Evolutionary conservation across 1,284 basidiomycete genomes (phyloP).

Genomic region (Jaminaea rosea): DNA sequence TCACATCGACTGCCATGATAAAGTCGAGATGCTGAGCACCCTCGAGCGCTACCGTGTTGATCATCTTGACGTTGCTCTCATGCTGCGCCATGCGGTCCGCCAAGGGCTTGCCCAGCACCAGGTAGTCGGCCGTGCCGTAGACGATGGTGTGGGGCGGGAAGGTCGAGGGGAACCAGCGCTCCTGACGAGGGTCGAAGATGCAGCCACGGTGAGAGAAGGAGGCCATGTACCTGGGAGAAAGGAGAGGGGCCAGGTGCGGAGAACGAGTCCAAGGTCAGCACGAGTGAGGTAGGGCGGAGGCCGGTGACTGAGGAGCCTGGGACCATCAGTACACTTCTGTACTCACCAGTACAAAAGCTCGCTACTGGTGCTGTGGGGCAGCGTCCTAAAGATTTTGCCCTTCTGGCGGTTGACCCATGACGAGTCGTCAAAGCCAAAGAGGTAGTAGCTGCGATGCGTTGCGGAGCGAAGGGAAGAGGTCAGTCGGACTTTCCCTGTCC

Average conservation of each 20-base stretch:
- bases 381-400: slow-evolving; percentile 43
- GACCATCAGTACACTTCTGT: too few relatives aligned
- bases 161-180: slow-evolving; percentile 36
- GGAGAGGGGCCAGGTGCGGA: too few relatives aligned
- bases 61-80: slow-evolving; percentile 42
- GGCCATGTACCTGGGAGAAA: too few relatives aligned
- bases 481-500: too few relatives aligned
- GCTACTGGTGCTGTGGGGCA: slow-evolving; percentile 36
- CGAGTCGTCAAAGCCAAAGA: slow-evolving; percentile 45
- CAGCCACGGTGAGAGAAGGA: slow-evolving; percentile 43
- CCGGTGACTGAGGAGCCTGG: too few relatives aligned
- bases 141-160: slow-evolving; percentile 45
- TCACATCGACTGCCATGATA: slow-evolving; percentile 41
- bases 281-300: too few relatives aligned
- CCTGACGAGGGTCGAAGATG: slow-evolving; percentile 42
- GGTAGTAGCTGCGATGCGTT: too few relatives aligned
- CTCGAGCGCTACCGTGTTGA: slow-evolving; percentile 43
- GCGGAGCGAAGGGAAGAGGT: too few relatives aligned
- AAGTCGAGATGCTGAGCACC: slow-evolving; percentile 45
- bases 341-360: slow-evolving; percentile 46
- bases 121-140: slow-evolving; percentile 41
- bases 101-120: slow-evolving; percentile 44
- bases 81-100: slow-evolving; percentile 32
- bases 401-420: slow-evolving; percentile 43
- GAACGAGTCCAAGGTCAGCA: too few relatives aligned